Percentiles rank a stretch among this genome's conserved stretches.
These are phyloP conservation scores for Penicillium sp. DNA, from an alignment of 2,329 filamentous ascomycete species.

Conservation along the genomic window DNA sequence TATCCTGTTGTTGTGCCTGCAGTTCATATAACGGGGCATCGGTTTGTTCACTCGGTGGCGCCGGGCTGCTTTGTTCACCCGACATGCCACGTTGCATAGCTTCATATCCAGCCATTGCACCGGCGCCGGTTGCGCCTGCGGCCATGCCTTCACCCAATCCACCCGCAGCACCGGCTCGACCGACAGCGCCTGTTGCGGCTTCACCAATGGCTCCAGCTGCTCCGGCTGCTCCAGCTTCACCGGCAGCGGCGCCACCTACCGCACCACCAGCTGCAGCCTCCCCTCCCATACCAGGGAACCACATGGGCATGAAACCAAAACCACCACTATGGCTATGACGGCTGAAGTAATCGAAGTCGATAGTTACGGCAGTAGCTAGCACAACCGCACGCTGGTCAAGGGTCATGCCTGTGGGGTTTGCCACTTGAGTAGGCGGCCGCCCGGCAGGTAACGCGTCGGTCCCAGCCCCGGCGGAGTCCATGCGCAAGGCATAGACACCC, in stretches of 20 bases:
- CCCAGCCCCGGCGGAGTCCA: conserved; percentile 59
- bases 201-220: conserved; percentile 37
- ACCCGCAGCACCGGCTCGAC: conserved; percentile 40
- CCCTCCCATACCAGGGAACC: conserved; percentile 48
- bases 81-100: conserved; percentile 57
- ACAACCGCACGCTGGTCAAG: conserved; percentile 66
- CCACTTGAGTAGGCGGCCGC: conserved; percentile 19
- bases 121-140: conserved; percentile 54
- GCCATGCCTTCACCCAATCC: conserved; percentile 39
- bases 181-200: conserved; percentile 14
- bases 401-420: conserved; percentile 54
- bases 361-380: conserved; percentile 64
- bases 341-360: conserved; percentile 69
- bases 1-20: conserved; percentile 18
- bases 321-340: conserved; percentile 54
- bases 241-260: conserved; percentile 39
- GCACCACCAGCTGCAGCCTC: conserved; percentile 41
- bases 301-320: conserved; percentile 54
- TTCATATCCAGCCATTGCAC: conserved; percentile 63
- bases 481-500: conserved; percentile 63
- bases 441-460: conserved; percentile 24
- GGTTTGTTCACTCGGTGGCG: conserved; percentile 18
- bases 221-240: conserved; percentile 35
- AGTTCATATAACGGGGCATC: conserved; percentile 14
- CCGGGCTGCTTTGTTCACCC: conserved; percentile 24